Percentiles rank a stretch among this genome's conserved stretches.
Conservation (phyloP, 2,329 filamentous ascomycete genomes). For the Pezicula neosporulosa region DNA sequence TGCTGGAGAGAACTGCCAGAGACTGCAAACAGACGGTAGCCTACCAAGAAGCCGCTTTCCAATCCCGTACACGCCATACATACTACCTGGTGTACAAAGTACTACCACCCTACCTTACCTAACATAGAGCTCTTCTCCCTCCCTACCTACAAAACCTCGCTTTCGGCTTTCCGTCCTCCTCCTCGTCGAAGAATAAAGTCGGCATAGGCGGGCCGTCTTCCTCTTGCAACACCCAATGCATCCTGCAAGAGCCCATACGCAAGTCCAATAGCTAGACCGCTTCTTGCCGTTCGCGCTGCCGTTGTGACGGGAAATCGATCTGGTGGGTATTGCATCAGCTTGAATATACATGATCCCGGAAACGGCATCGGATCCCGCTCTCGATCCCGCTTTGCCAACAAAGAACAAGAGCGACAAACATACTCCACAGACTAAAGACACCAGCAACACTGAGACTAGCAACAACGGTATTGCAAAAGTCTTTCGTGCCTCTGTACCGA, state of each 20-base stretch:
- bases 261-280: conserved; percentile 75
- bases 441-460: conserved; percentile 84
- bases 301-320: conserved; percentile 78
- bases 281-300: conserved; percentile 72
- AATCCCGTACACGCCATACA: too few species aligned
- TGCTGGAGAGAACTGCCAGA: too few species aligned
- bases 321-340: conserved; percentile 31
- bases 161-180: conserved; percentile 1
- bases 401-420: conserved; percentile 25
- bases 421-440: conserved; percentile 82
- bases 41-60: too few species aligned
- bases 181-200: conserved; percentile 56
- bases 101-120: too few species aligned
- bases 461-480: conserved; percentile 77
- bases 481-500: conserved; percentile 62
- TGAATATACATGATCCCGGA: conserved; percentile 5
- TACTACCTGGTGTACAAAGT: too few species aligned
- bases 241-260: conserved; percentile 82
- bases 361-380: neutral
- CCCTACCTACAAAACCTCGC: neutral
- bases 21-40: too few species aligned
- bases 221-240: conserved; percentile 62
- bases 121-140: too few species aligned
- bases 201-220: conserved; percentile 71
- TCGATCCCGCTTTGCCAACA: neutral